Evolutionary conservation across 2,329 filamentous ascomycete genomes (phyloP).

Genomic region (Botryosphaeria agaves): DNA sequence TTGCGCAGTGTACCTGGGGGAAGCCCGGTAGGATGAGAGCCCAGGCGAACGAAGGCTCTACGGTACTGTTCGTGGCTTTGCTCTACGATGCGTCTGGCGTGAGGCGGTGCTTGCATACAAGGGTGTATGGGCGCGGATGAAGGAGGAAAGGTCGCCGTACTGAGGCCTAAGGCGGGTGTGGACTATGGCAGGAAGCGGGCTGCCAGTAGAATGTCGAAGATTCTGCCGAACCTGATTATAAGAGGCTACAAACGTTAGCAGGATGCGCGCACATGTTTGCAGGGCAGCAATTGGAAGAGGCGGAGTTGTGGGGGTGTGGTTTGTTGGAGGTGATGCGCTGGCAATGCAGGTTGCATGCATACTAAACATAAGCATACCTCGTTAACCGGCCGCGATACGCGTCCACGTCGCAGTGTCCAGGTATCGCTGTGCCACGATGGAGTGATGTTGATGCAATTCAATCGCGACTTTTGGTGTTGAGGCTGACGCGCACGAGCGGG

Average conservation of each 20-base stretch:
- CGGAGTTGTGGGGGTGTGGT: slow-evolving; percentile 4
- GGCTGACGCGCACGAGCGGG: slow-evolving; percentile 3
- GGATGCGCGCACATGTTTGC: slow-evolving; percentile 5
- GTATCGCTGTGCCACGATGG: slow-evolving; percentile 6
- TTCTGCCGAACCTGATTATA: slow-evolving; percentile 15
- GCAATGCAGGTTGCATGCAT: slow-evolving; percentile 24
- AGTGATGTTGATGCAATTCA: slow-evolving; percentile 6
- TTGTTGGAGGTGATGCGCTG: slow-evolving; percentile 24
- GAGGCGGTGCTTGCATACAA: slow-evolving; percentile 1
- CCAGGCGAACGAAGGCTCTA: background rate
- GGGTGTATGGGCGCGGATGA: slow-evolving; percentile 1
- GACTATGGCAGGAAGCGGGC: slow-evolving; percentile 2
- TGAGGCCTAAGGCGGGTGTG: slow-evolving; percentile 1
- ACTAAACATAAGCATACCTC: slow-evolving; percentile 17
- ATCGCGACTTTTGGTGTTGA: slow-evolving; percentile 2
- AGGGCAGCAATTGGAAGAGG: slow-evolving; percentile 19
- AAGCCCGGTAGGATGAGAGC: slow-evolving; percentile 14
- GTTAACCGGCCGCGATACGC: slow-evolving; percentile 13
- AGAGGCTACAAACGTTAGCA: slow-evolving; percentile 15
- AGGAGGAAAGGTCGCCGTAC: background rate
- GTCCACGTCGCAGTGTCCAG: slow-evolving; percentile 14
- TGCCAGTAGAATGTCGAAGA: slow-evolving; percentile 8
- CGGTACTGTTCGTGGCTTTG: background rate
- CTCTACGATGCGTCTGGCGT: background rate
- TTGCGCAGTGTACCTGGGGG: background rate